Evolutionary conservation across 2,329 filamentous ascomycete genomes (phyloP).

Genomic region (Epichloe brachyelytri): DNA sequence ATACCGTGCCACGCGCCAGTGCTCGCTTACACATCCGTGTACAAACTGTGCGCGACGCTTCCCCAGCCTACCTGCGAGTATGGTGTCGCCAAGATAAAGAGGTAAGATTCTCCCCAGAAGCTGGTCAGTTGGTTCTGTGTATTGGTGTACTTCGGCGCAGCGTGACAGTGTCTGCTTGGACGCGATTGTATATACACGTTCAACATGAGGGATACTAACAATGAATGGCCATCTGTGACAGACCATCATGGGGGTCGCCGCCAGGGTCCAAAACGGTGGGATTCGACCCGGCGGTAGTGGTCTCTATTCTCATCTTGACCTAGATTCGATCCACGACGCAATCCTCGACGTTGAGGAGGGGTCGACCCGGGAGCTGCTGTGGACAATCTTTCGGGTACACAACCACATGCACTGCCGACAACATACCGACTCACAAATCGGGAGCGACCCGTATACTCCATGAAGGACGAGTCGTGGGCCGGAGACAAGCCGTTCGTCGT

Average conservation of each 20-base stretch:
- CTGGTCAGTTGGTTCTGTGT: not conserved
- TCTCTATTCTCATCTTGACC: conserved; percentile 24
- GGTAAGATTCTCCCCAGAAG: conserved; percentile 6
- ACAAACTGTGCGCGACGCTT: conserved; percentile 40
- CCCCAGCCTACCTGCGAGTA: conserved; percentile 38
- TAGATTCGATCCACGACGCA: conserved; percentile 21
- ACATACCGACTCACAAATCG: conserved; percentile 2
- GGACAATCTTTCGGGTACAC: conserved; percentile 4
- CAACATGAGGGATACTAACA: not conserved
- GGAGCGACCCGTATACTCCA: conserved; percentile 4
- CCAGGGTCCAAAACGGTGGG: conserved; percentile 9
- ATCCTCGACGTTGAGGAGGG: conserved; percentile 19
- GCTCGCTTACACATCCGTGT: conserved; percentile 41
- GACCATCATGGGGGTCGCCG: conserved; percentile 1
- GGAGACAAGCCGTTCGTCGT: conserved; percentile 12
- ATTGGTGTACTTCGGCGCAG: no score
- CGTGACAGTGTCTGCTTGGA: no score
- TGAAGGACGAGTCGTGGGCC: conserved; percentile 6
- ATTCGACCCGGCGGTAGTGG: conserved; percentile 8
- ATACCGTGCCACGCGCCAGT: conserved; percentile 20
- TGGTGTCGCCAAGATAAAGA: conserved; percentile 13
- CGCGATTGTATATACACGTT: no score
- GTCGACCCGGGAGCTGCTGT: conserved; percentile 4
- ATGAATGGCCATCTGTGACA: not conserved
- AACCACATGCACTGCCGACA: conserved; percentile 1